Percentiles rank a stretch among this genome's conserved stretches.
phyloP scores from a whole-genome alignment of 2,329 filamentous ascomycete species.

The Hypoxylon sp. region DNA sequence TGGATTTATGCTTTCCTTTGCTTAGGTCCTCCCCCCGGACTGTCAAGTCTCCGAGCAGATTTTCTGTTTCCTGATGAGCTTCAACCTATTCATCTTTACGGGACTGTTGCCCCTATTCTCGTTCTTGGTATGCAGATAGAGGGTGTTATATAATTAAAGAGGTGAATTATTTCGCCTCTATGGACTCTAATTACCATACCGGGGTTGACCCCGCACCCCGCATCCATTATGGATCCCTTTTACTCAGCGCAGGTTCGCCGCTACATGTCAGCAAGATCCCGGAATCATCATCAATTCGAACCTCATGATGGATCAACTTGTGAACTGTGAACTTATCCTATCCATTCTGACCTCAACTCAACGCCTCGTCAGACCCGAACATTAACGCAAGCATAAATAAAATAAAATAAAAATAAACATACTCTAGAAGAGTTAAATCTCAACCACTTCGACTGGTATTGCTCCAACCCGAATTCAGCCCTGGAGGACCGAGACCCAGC shows the following conservation, averaged over 20 bases:
- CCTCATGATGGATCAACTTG: conserved; percentile 3
- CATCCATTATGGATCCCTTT: too few relatives aligned
- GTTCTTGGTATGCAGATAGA: neutral
- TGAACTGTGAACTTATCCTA: conserved; percentile 3
- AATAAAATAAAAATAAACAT: too few relatives aligned
- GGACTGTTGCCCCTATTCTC: too few relatives aligned
- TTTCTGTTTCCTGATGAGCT: too few relatives aligned
- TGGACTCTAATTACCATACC: neutral
- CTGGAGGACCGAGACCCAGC: too few relatives aligned
- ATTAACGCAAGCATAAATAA: neutral
- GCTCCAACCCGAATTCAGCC: neutral
- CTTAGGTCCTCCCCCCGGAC: too few relatives aligned
- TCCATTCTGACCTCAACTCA: conserved; percentile 8
- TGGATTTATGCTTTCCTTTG: too few relatives aligned
- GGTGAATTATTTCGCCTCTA: neutral
- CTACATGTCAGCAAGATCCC: neutral
- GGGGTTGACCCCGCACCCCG: neutral
- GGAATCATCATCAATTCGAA: neutral
- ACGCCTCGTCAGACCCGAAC: conserved; percentile 1
- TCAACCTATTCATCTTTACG: too few relatives aligned
- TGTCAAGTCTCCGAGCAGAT: too few relatives aligned
- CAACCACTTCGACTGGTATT: neutral
- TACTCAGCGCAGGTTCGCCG: too few relatives aligned
- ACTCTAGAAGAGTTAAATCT: neutral
- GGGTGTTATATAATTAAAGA: neutral